Conservation (phyloP, 2,329 filamentous ascomycete genomes). For the Xylaria sp. region DNA sequence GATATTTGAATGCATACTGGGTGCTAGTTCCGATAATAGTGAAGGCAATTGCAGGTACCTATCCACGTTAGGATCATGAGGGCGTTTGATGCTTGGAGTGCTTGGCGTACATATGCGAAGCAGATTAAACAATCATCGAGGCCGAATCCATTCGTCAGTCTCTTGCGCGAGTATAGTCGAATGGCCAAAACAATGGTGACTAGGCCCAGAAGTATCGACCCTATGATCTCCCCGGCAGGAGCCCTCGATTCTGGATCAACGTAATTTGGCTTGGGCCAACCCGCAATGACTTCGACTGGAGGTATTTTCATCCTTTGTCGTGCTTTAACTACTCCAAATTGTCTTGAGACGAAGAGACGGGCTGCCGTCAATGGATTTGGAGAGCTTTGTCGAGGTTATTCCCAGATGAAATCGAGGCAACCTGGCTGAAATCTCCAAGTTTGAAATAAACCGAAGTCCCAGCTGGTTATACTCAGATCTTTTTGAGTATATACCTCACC, state of each 20-base stretch:
- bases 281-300: slow-evolving; percentile 39
- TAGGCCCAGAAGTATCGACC: slow-evolving; percentile 44
- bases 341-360: not conserved
- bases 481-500: not conserved
- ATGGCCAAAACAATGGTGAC: slow-evolving; percentile 49
- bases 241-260: slow-evolving; percentile 49
- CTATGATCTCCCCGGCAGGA: slow-evolving; percentile 45
- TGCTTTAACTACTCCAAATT: not conserved
- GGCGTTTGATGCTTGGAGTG: not conserved
- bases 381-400: slow-evolving; percentile 1
- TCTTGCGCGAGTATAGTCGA: slow-evolving; percentile 51
- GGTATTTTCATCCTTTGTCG: slow-evolving; percentile 45
- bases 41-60: slow-evolving; percentile 49
- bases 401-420: slow-evolving; percentile 1
- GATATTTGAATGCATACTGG: slow-evolving; percentile 26
- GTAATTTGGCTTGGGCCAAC: slow-evolving; percentile 51
- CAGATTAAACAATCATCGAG: slow-evolving; percentile 53
- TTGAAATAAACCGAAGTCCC: not conserved
- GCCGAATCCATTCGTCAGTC: slow-evolving; percentile 51
- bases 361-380: not conserved
- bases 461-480: slow-evolving; percentile 1
- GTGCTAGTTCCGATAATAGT: slow-evolving; percentile 47
- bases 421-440: not conserved
- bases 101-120: slow-evolving; percentile 50
- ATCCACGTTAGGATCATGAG: slow-evolving; percentile 1